Percentiles rank a stretch among this genome's conserved stretches.
Conservation (phyloP, 2,329 filamentous ascomycete species). For the Ascochyta fabae region DNA sequence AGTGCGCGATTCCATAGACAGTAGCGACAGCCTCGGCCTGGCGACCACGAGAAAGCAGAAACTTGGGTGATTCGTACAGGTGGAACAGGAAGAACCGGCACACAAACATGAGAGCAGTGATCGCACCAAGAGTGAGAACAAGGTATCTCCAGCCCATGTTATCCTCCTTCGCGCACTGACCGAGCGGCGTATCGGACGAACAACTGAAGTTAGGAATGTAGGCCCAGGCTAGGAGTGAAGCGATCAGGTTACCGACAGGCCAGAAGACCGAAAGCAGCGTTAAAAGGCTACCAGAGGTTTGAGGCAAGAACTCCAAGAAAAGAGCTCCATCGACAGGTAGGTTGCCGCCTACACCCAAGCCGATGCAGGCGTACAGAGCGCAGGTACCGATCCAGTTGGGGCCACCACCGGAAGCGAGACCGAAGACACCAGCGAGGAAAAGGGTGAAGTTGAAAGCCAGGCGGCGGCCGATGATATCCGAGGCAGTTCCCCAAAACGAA, state of each 20-base stretch:
- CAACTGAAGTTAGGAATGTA: slow-evolving; percentile 73
- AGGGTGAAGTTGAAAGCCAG: slow-evolving; percentile 83
- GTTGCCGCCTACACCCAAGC: slow-evolving; percentile 65
- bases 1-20: slow-evolving; percentile 76
- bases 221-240: slow-evolving; percentile 70
- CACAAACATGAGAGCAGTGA: slow-evolving; percentile 79
- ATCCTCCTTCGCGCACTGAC: slow-evolving; percentile 58
- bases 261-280: slow-evolving; percentile 87
- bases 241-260: slow-evolving; percentile 80
- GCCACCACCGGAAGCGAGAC: slow-evolving; percentile 71
- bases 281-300: slow-evolving; percentile 73
- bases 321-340: slow-evolving; percentile 79
- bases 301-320: slow-evolving; percentile 83
- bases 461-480: slow-evolving; percentile 78
- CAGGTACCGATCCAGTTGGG: slow-evolving; percentile 65
- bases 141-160: slow-evolving; percentile 79
- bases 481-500: slow-evolving; percentile 80
- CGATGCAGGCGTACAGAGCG: slow-evolving; percentile 51
- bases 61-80: slow-evolving; percentile 86
- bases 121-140: slow-evolving; percentile 71
- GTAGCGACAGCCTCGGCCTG: slow-evolving; percentile 81
- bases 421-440: slow-evolving; percentile 76
- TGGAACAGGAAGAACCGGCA: slow-evolving; percentile 81
- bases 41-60: slow-evolving; percentile 75
- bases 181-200: slow-evolving; percentile 17